A percentile compares a stretch with the other conserved stretches of the same genome.
These are phyloP conservation scores for Fraxinus angustifolia DNA, from an alignment of 305 asterid species.

Conservation along the genomic window DNA sequence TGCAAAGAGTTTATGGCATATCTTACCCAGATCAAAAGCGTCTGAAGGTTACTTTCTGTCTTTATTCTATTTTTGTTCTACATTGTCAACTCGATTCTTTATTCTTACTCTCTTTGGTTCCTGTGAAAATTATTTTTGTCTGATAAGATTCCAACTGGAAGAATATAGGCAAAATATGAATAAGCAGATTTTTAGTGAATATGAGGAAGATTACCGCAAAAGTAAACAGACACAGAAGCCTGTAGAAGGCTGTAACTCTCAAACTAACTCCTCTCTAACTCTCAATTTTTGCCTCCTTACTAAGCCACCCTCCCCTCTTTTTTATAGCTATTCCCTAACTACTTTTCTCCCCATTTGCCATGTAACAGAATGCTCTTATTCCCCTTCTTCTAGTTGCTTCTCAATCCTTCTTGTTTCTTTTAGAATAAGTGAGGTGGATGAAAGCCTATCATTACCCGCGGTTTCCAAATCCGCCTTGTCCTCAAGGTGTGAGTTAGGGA, in stretches of 20 bases:
- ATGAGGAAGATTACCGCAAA: background rate
- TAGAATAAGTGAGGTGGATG: background rate
- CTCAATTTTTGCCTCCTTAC: background rate
- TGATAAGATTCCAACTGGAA: background rate
- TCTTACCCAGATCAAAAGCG: constrained; percentile 86
- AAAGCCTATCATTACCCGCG: background rate
- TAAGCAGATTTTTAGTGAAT: background rate
- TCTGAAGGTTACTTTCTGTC: constrained; percentile 58
- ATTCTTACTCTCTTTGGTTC: constrained; percentile 10
- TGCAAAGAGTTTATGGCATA: constrained; percentile 97
- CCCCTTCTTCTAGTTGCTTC: background rate
- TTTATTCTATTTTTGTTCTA: background rate
- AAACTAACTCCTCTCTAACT: background rate
- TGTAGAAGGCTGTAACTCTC: background rate
- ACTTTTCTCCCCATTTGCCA: background rate
- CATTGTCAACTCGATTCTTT: background rate
- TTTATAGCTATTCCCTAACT: background rate
- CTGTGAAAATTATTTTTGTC: background rate
- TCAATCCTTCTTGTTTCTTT: background rate
- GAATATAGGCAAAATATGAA: background rate
- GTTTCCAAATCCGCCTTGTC: background rate
- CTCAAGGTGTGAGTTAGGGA: background rate
- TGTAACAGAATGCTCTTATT: background rate
- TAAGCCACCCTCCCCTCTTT: background rate
- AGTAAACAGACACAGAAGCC: background rate